Conservation (phyloP, 306 rosid species). For the Glycine tomentella region DNA sequence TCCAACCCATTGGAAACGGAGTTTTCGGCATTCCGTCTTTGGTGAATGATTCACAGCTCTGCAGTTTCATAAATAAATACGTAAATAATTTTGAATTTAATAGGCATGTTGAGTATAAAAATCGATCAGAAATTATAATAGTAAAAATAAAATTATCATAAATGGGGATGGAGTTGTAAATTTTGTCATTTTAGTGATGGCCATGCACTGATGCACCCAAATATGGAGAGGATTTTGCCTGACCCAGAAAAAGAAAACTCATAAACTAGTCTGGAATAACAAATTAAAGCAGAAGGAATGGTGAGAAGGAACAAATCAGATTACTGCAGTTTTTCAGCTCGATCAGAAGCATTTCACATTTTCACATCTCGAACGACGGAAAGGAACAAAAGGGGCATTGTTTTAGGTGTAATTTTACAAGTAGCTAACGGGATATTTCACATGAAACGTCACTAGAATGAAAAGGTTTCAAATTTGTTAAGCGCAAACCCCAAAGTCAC, state of each 20-base stretch:
- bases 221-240: background rate
- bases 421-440: background rate
- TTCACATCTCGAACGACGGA: background rate
- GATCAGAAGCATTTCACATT: background rate
- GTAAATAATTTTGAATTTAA: too few species aligned
- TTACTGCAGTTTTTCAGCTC: background rate
- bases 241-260: background rate
- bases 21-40: conserved; percentile 75
- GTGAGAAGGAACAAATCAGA: background rate
- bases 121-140: too few species aligned
- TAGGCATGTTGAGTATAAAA: too few species aligned
- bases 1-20: conserved; percentile 81
- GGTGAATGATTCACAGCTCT: conserved; percentile 69
- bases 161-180: too few species aligned
- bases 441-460: conserved; percentile 25
- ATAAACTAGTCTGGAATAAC: background rate
- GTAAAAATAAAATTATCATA: too few species aligned
- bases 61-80: background rate
- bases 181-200: background rate
- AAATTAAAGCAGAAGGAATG: background rate
- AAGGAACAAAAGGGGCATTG: background rate
- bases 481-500: conserved; percentile 43
- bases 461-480: background rate
- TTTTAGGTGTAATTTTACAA: background rate
- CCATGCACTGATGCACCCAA: background rate